Conservation (phyloP, 768 basidiomycete species). For the Mycena alexandri region DNA sequence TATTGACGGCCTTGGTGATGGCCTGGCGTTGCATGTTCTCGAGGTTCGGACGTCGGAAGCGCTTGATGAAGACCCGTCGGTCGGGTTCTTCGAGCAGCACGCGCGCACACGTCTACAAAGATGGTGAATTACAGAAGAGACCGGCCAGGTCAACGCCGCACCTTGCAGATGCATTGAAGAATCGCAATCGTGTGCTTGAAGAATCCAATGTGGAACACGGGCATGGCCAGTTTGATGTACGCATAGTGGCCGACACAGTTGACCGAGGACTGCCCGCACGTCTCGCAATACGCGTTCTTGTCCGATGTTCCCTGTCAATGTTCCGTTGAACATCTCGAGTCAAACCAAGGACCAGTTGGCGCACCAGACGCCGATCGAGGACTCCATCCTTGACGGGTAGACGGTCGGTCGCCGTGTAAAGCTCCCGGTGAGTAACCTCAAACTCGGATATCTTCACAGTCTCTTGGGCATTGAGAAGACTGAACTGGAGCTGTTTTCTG, state of each 20-base stretch:
- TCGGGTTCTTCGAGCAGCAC: slow-evolving; percentile 92
- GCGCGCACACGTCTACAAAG: slow-evolving; percentile 84
- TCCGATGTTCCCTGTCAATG: slow-evolving; percentile 88
- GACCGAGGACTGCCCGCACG: slow-evolving; percentile 90
- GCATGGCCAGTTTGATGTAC: slow-evolving; percentile 96
- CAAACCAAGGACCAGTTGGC: slow-evolving; percentile 41
- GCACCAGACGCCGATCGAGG: slow-evolving; percentile 89
- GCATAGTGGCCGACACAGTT: slow-evolving; percentile 99
- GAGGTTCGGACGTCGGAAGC: slow-evolving; percentile 90
- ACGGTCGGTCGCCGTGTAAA: slow-evolving; percentile 88
- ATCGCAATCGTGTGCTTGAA: slow-evolving; percentile 96
- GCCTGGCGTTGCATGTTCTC: slow-evolving; percentile 93
- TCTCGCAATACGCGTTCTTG: slow-evolving; percentile 93
- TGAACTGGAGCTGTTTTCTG: slow-evolving; percentile 97
- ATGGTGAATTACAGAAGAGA: slow-evolving; percentile 18
- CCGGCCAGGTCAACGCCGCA: slow-evolving; percentile 46
- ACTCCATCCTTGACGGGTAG: slow-evolving; percentile 93
- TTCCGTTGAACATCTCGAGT: not conserved
- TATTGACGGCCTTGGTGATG: slow-evolving; percentile 87
- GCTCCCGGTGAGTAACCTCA: slow-evolving; percentile 92
- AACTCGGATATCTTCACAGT: slow-evolving; percentile 97
- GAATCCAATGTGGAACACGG: slow-evolving; percentile 98
- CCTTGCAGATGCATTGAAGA: slow-evolving; percentile 98
- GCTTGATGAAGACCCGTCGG: slow-evolving; percentile 84
- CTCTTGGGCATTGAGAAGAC: slow-evolving; percentile 92